Conservation (phyloP, 2,329 filamentous ascomycete genomes). For the Byssothecium circinans region DNA sequence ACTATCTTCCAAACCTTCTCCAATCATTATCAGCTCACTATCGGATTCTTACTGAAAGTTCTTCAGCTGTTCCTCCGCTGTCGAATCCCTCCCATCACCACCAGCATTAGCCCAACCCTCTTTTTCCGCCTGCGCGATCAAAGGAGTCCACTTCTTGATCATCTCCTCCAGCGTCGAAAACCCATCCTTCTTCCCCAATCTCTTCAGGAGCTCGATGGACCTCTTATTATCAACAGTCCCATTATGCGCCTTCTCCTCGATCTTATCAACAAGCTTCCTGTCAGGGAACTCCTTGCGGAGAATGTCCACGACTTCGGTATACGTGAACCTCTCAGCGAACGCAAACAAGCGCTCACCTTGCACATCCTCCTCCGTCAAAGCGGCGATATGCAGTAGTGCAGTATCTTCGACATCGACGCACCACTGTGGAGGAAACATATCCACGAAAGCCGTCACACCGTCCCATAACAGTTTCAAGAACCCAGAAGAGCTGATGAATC, state of each 20-base stretch:
- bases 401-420: conserved; percentile 56
- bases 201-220: conserved; percentile 13
- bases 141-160: conserved; percentile 11
- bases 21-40: too few relatives aligned
- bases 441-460: conserved; percentile 3
- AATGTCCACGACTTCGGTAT: conserved; percentile 45
- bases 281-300: conserved; percentile 43
- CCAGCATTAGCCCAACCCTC: conserved; percentile 1
- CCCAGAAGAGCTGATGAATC: conserved; percentile 9
- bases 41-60: background rate
- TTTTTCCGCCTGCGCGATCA: conserved; percentile 9
- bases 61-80: background rate
- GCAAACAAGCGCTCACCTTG: conserved; percentile 55
- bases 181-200: conserved; percentile 10
- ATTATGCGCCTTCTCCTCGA: conserved; percentile 11
- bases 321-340: conserved; percentile 50
- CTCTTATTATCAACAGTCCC: conserved; percentile 12
- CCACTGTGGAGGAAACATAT: conserved; percentile 29
- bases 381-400: conserved; percentile 55
- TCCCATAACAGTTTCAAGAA: conserved; percentile 15
- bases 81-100: background rate
- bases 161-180: conserved; percentile 13
- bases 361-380: conserved; percentile 49
- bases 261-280: conserved; percentile 26
- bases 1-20: too few relatives aligned